Evolutionary conservation across 208 protist species (phyloP).

Genomic region (Dictyostelium gargantuum): DNA sequence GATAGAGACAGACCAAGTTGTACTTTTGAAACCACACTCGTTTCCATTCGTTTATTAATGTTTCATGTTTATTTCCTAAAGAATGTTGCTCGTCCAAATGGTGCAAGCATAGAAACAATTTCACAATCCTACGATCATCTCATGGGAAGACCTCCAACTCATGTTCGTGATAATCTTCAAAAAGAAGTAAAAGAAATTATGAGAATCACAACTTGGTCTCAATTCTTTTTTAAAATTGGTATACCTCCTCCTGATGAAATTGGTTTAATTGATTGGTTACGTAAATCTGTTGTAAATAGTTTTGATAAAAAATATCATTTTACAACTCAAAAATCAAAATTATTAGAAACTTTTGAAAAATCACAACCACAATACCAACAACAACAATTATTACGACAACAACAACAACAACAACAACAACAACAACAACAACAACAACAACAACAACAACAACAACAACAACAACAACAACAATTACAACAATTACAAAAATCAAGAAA

Average conservation of each 20-base stretch:
- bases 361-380: background rate
- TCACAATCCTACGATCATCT: background rate
- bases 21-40: conserved; percentile 9
- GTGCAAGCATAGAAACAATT: background rate
- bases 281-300: conserved; percentile 24
- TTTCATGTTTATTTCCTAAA: conserved; percentile 69
- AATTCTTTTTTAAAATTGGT: conserved; percentile 50
- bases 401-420: background rate
- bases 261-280: conserved; percentile 52
- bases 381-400: background rate
- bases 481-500: background rate
- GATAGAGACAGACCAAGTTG: background rate
- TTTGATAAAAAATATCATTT: conserved; percentile 35
- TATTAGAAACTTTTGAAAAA: background rate
- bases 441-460: background rate
- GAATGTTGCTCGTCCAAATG: conserved; percentile 21
- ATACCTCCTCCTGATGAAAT: background rate
- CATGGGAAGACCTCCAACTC: conserved; percentile 1
- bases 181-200: conserved; percentile 58
- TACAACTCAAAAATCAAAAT: background rate
- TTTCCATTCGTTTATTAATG: conserved; percentile 35
- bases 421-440: background rate
- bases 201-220: conserved; percentile 43
- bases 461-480: background rate
- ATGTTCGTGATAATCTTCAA: conserved; percentile 31